These are phyloP conservation scores for Crucihimalaya himalaica DNA, from an alignment of 345 rosid genomes.

Conservation along the genomic window DNA sequence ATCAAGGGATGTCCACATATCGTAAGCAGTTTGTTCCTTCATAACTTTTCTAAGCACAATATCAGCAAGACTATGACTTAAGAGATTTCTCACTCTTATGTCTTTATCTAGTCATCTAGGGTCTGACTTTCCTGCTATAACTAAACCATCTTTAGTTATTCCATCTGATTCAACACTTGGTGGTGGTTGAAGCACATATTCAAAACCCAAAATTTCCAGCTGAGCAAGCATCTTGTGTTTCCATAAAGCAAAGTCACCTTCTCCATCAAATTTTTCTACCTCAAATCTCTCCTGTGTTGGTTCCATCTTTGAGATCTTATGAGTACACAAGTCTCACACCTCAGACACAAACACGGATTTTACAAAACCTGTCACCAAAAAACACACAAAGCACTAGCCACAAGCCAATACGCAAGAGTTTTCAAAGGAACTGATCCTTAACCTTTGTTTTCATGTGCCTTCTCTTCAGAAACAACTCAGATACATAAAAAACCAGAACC, in stretches of 20 bases:
- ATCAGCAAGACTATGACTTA: neutral
- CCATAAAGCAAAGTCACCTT: neutral
- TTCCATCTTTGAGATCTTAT: neutral
- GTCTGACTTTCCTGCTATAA: neutral
- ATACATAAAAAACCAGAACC: neutral
- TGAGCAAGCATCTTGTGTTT: neutral
- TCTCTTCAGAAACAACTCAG: neutral
- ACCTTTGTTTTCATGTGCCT: neutral
- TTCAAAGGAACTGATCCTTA: too few relatives aligned
- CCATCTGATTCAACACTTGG: rapidly evolving
- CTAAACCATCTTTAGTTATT: neutral
- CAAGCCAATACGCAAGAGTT: neutral
- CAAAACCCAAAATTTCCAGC: neutral
- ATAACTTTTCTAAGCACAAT: neutral
- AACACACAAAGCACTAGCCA: neutral
- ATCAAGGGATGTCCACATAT: neutral
- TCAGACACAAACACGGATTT: neutral
- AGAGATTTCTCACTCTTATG: neutral
- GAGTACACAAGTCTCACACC: neutral
- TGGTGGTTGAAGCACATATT: neutral
- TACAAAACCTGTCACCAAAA: neutral
- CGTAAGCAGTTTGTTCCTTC: neutral
- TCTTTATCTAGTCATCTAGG: neutral
- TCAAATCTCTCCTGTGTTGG: neutral
- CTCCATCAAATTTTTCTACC: neutral